A percentile compares a stretch with the other conserved stretches of the same genome.
Conservation (phyloP, 768 basidiomycete genomes). For the Suillus discolor region DNA sequence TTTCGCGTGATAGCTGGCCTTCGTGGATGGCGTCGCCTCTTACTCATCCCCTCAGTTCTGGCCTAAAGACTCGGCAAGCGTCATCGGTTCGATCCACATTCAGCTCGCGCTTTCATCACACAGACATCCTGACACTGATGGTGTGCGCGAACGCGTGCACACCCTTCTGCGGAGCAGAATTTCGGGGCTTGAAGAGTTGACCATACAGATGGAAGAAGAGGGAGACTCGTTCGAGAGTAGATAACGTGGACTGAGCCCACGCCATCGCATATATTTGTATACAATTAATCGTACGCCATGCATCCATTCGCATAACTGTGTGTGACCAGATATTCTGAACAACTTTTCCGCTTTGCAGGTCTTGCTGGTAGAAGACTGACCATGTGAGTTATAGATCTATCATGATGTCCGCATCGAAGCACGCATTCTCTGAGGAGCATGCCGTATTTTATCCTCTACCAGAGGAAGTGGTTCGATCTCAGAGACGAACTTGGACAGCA, state of each 20-base stretch:
- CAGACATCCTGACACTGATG: slow-evolving; percentile 68
- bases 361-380: not conserved
- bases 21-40: slow-evolving; percentile 78
- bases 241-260: not conserved
- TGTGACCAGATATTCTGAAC: not conserved
- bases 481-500: slow-evolving; percentile 19
- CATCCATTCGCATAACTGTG: not conserved
- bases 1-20: slow-evolving; percentile 53
- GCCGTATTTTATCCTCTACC: slow-evolving; percentile 25
- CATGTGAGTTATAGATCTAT: not conserved
- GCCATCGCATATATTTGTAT: slow-evolving; percentile 3
- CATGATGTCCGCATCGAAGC: not conserved
- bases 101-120: slow-evolving; percentile 70
- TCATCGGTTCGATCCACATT: slow-evolving; percentile 92
- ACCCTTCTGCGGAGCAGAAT: slow-evolving; percentile 70
- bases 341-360: not conserved
- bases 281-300: slow-evolving; percentile 2
- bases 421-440: not conserved
- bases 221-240: not conserved
- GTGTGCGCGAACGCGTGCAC: slow-evolving; percentile 78
- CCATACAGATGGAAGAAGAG: slow-evolving; percentile 76
- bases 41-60: slow-evolving; percentile 88
- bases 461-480: slow-evolving; percentile 44
- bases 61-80: slow-evolving; percentile 86
- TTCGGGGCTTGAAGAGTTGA: slow-evolving; percentile 83